Evolutionary conservation across 2,329 filamentous ascomycete species (phyloP).

Genomic region (Aaosphaeria pasadenensis): DNA sequence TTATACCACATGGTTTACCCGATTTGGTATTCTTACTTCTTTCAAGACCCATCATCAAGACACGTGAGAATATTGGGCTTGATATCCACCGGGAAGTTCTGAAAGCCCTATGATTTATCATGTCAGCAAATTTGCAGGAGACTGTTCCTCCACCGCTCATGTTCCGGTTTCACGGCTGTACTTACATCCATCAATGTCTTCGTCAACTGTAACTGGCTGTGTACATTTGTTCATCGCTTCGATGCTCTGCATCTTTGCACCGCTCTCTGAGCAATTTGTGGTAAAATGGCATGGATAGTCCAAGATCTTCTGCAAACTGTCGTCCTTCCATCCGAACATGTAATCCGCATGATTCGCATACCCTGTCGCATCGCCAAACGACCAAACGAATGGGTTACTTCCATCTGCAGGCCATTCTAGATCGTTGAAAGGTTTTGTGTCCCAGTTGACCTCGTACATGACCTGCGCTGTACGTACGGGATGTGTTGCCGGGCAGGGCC

Average conservation of each 20-base stretch:
- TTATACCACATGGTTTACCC: too few relatives aligned
- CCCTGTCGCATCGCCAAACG: constrained; percentile 14
- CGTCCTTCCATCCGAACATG: constrained; percentile 18
- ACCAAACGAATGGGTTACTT: constrained; percentile 17
- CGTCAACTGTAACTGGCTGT: constrained; percentile 9
- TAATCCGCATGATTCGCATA: constrained; percentile 19
- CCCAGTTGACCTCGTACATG: constrained; percentile 18
- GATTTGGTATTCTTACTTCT: too few relatives aligned
- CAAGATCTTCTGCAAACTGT: constrained; percentile 15
- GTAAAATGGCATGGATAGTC: constrained; percentile 16
- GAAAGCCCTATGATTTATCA: constrained; percentile 1
- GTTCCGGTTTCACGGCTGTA: neutral
- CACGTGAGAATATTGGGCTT: neutral
- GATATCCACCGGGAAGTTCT: constrained; percentile 1
- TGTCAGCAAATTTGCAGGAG: neutral
- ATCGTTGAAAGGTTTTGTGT: constrained; percentile 14
- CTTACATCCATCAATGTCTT: constrained; percentile 22
- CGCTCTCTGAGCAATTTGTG: constrained; percentile 16
- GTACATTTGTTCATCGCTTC: constrained; percentile 19
- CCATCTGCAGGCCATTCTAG: constrained; percentile 15
- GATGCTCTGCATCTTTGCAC: constrained; percentile 14
- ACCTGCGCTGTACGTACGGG: constrained; percentile 14
- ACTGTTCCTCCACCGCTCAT: neutral
- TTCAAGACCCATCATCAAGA: too few relatives aligned
- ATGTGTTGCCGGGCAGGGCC: constrained; percentile 14